Base-by-base conservation (phyloP, 176 grass and related monocot species). In the Alopecurus myosuroides region DNA sequence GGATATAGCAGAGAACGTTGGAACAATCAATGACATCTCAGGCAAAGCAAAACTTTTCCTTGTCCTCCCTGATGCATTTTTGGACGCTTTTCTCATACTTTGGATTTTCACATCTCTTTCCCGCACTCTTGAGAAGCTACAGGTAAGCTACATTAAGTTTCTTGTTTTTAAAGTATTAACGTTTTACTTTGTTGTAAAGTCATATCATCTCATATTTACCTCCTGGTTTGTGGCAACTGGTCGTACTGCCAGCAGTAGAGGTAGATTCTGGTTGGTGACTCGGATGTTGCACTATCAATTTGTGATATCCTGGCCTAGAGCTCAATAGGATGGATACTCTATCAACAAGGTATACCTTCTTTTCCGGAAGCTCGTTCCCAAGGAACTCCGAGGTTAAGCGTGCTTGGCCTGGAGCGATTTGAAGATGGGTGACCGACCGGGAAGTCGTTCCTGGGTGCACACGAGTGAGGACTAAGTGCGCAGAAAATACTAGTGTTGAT, bases 71-170 rank as follows among this genome's bases (percentile, higher is more conserved):
- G 84, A 92, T 88, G 97, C 97, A 53, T 99, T 96, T 92, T 81
- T 99, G 85, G 91, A 99, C 82, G 93, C 94, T 84, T 99, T 99
- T 89, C 89, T 99, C 53, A 92, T 99, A 85, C 88, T 99, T 84
- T 99, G 97, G 97, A 99, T 99, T 63, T 99, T 99, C 73, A 96
- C 97, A 78, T 96, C 97, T 79, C 97, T 99, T 87, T 99, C 97
- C 60, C 88, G 76, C 74, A 99, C 97, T 40, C 89, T 99, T 56
- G 97, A 99, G 93, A 92, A 94, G 73, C 79, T 99, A 76, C 97
- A 94, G 94, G 97, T 99, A 88, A 76, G 48, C 23, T 64, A 76
- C 29, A 53, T 45, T 44, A 52, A 69, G 6, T 69, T 5, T 41
- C 68, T 6, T 9, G 57, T 80, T 76, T 74, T 76, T 74, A 33